Percentiles rank a stretch among this genome's conserved stretches.
Evolutionary conservation across 2,329 filamentous ascomycete genomes (phyloP).

Genomic region (Paracamarosporium sp.): DNA sequence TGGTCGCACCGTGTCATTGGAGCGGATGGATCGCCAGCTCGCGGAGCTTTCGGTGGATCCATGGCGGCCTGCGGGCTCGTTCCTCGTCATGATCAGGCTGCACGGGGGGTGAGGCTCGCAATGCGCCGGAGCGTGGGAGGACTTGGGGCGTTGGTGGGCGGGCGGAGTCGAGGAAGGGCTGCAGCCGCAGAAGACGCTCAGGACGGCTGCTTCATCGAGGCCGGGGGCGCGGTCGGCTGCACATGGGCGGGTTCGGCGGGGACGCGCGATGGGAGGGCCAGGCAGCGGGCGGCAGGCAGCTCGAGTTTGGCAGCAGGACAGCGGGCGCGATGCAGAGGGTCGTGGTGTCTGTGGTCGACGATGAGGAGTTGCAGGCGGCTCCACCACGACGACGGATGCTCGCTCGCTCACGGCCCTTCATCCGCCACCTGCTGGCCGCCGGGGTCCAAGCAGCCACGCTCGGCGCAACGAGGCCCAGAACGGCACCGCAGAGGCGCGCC

Average conservation of each 20-base stretch:
- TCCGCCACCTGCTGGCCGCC: slow-evolving; percentile 11
- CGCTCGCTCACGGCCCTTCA: slow-evolving; percentile 5
- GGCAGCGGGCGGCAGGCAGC: not conserved
- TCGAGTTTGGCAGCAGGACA: slow-evolving; percentile 1
- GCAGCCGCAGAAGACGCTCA: slow-evolving; percentile 38
- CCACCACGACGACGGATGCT: slow-evolving; percentile 19
- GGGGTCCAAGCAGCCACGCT: slow-evolving; percentile 8
- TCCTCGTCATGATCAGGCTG: slow-evolving; percentile 65
- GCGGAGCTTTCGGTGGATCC: slow-evolving; percentile 71
- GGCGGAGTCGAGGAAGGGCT: slow-evolving; percentile 31
- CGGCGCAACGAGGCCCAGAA: slow-evolving; percentile 14
- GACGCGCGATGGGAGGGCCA: slow-evolving; percentile 4
- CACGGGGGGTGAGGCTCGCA: slow-evolving; percentile 17
- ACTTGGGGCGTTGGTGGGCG: slow-evolving; percentile 19
- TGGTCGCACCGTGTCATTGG: slow-evolving; percentile 69
- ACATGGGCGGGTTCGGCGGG: slow-evolving; percentile 13
- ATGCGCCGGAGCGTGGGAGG: slow-evolving; percentile 19
- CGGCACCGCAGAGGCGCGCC: slow-evolving; percentile 7
- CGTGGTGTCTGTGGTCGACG: slow-evolving; percentile 6
- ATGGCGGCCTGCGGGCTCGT: slow-evolving; percentile 69
- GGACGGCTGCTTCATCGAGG: slow-evolving; percentile 48
- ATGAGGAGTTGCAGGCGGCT: slow-evolving; percentile 18
- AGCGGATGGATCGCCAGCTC: slow-evolving; percentile 71
- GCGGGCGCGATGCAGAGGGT: slow-evolving; percentile 5
- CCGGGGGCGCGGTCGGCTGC: slow-evolving; percentile 26